Conservation (phyloP, 257 asterid species). For the Hygrophila difformis region DNA sequence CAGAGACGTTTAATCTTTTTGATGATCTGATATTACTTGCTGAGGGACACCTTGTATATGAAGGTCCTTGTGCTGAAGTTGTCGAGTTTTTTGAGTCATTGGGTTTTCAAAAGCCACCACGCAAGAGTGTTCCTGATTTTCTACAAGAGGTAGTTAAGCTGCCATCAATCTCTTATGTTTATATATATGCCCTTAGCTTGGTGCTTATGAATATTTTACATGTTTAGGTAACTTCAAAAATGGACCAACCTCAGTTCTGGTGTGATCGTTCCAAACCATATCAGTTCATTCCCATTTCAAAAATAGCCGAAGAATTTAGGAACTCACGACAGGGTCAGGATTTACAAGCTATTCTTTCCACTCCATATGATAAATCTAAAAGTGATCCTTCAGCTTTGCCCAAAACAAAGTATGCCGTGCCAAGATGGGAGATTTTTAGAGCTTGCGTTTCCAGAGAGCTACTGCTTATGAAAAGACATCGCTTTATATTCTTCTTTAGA, state of each 20-base stretch:
- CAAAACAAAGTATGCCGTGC: constrained; percentile 45
- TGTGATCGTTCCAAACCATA: constrained; percentile 62
- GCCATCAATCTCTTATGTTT: not conserved
- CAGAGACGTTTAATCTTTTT: constrained; percentile 81
- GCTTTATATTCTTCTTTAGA: constrained; percentile 61
- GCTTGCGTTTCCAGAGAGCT: constrained; percentile 73
- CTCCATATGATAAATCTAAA: constrained; percentile 54
- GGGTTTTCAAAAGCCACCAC: constrained; percentile 82
- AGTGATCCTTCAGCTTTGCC: constrained; percentile 59
- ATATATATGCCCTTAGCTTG: not conserved
- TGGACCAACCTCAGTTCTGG: constrained; percentile 91
- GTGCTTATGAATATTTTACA: not conserved
- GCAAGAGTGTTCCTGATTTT: constrained; percentile 83
- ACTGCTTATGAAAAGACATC: constrained; percentile 64
- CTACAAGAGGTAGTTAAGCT: constrained; percentile 80
- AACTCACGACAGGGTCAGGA: constrained; percentile 52
- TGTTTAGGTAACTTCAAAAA: constrained; percentile 64
- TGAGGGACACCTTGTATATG: constrained; percentile 71
- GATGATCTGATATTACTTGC: constrained; percentile 77
- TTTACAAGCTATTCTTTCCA: constrained; percentile 34
- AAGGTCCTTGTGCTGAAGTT: constrained; percentile 70
- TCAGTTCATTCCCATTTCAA: constrained; percentile 54
- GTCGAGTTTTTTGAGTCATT: constrained; percentile 68
- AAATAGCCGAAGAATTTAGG: constrained; percentile 63
- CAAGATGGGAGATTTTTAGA: constrained; percentile 62